These are phyloP conservation scores for Candida nitratophila DNA, from an alignment of 805 yeast species.

Conservation along the genomic window DNA sequence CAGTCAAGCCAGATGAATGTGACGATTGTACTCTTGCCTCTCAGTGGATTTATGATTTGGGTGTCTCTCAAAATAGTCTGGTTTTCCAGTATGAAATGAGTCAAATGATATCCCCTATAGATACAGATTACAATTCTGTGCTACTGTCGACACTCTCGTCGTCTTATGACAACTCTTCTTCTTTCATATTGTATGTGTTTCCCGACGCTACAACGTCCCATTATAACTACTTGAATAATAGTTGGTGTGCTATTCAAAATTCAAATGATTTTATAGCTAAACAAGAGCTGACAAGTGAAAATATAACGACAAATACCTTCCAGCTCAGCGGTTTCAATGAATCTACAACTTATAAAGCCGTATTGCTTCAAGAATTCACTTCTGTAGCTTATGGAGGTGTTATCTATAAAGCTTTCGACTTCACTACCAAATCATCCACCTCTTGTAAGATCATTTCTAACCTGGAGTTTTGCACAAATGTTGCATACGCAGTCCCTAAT, in stretches of 20 bases:
- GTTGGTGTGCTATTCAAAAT: conserved; percentile 66
- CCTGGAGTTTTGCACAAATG: conserved; percentile 68
- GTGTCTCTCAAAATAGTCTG: conserved; percentile 54
- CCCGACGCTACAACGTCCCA: conserved; percentile 30
- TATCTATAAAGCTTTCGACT: conserved; percentile 47
- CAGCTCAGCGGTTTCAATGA: conserved; percentile 51
- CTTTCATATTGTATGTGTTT: conserved; percentile 40
- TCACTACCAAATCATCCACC: conserved; percentile 44
- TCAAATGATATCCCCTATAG: conserved; percentile 51
- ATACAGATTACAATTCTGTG: conserved; percentile 63
- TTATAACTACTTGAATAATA: conserved; percentile 35
- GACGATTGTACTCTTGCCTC: conserved; percentile 12
- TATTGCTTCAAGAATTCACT: conserved; percentile 44
- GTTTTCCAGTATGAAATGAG: conserved; percentile 65
- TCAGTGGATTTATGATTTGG: conserved; percentile 58
- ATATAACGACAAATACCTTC: conserved; percentile 40
- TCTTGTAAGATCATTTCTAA: conserved; percentile 72
- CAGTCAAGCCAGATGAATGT: conserved; percentile 18
- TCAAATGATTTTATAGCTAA: conserved; percentile 15
- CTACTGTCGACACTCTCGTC: conserved; percentile 48
- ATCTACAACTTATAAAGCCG: conserved; percentile 58
- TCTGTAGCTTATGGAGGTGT: conserved; percentile 48
- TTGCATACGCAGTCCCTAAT: conserved; percentile 83
- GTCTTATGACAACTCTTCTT: conserved; percentile 25
- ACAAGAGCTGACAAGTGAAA: conserved; percentile 19